phyloP scores from a whole-genome alignment of 2,329 filamentous ascomycete genomes.

The Metarhizium rileyi region DNA sequence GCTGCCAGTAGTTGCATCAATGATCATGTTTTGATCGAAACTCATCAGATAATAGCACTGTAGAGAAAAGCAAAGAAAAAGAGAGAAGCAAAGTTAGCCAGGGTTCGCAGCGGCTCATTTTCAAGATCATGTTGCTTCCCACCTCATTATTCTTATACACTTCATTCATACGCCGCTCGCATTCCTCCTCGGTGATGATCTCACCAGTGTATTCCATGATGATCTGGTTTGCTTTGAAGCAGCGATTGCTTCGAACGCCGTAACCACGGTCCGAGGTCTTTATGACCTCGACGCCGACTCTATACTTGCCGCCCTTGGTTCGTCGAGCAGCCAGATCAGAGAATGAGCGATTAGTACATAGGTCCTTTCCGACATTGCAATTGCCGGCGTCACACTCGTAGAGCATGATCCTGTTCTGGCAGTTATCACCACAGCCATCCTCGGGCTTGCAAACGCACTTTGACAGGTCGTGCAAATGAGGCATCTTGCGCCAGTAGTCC shows the following conservation, averaged over 20 bases:
- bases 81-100: background rate
- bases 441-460: constrained; percentile 71
- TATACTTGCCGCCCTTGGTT: constrained; percentile 73
- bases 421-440: constrained; percentile 77
- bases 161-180: constrained; percentile 85
- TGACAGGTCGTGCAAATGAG: constrained; percentile 61
- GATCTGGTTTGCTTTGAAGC: constrained; percentile 82
- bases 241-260: constrained; percentile 82
- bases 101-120: background rate
- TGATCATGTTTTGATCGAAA: constrained; percentile 97
- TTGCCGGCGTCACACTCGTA: constrained; percentile 93
- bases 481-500: constrained; percentile 70
- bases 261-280: constrained; percentile 84
- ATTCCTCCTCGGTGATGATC: constrained; percentile 92
- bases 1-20: constrained; percentile 90
- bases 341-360: constrained; percentile 83
- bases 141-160: constrained; percentile 92
- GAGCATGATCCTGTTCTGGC: constrained; percentile 92
- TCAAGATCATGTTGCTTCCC: constrained; percentile 19
- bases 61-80: constrained; percentile 8
- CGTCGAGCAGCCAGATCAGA: constrained; percentile 65
- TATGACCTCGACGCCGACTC: constrained; percentile 89
- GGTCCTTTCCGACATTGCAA: constrained; percentile 64
- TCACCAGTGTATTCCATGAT: constrained; percentile 98
- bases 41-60: constrained; percentile 98